Percentiles rank a stretch among this genome's conserved stretches.
Conservation (phyloP, 2,329 filamentous ascomycete genomes). For the Talaromyces funiculosus region DNA sequence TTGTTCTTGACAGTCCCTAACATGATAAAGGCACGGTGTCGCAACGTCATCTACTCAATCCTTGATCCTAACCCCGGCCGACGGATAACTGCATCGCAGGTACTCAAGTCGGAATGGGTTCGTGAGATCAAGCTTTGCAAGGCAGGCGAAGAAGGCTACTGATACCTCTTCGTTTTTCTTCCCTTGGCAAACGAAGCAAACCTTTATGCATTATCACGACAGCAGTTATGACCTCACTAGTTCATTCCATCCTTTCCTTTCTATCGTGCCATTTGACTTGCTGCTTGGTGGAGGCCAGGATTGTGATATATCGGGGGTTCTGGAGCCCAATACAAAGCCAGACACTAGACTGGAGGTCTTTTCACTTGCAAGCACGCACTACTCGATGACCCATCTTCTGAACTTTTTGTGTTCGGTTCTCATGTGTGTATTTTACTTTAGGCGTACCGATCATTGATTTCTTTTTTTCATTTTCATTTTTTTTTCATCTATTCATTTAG, state of each 20-base stretch:
- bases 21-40: constrained; percentile 71
- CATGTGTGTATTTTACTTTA: constrained; percentile 12
- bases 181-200: constrained; percentile 5
- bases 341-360: constrained; percentile 1
- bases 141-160: constrained; percentile 92
- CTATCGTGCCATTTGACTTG: not conserved
- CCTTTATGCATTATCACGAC: constrained; percentile 9
- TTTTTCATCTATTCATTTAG: not conserved
- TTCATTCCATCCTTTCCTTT: not conserved
- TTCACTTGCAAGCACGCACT: not conserved
- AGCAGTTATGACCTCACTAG: constrained; percentile 2
- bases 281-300: constrained; percentile 11
- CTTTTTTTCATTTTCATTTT: constrained; percentile 15
- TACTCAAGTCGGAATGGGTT: constrained; percentile 97
- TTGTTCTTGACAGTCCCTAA: constrained; percentile 1
- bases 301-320: constrained; percentile 14
- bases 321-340: constrained; percentile 10
- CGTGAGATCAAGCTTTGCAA: constrained; percentile 96
- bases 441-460: constrained; percentile 10
- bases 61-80: constrained; percentile 88
- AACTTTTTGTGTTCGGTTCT: not conserved
- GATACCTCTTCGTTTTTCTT: constrained; percentile 20
- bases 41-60: constrained; percentile 98
- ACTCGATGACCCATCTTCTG: not conserved
- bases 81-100: constrained; percentile 91